Base-by-base conservation (phyloP, 2,329 filamentous ascomycete species). In the Fusarium pilosicola region DNA sequence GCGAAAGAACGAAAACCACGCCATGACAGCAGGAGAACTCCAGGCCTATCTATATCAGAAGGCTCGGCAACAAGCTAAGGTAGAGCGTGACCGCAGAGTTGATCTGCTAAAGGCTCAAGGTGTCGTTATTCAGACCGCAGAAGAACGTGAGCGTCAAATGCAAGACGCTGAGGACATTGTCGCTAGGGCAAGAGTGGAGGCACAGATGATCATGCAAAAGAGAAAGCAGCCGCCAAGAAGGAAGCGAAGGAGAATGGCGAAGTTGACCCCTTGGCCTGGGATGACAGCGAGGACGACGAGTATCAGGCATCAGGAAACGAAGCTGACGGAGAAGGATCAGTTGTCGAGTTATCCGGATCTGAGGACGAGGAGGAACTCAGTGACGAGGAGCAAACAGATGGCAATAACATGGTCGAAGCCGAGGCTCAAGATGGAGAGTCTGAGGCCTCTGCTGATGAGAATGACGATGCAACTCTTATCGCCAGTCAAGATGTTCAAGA, bases 101-200 rank as follows among this genome's bases (percentile, higher is more conserved):
- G 90, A 94, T 63, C 88, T 91, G 75, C 87, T 99, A 45, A 91
- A 89, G 77, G 91, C 92, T 17, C 94, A 93, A 81, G 96, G 96
- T 13, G 88, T 98, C 32, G 85, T 92, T 30, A 86, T 98, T 24
- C 92, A 95, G 80, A 97, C 94, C 1, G 90, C 92, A 5, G 96
- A 98, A 81, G 95, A 99, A 81, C 90, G 94, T 26, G 93, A 95
- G 79, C 89, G 90, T 39, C 93, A 97, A 80, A 90, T 94, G 81
- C 91, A 93, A 65, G 91, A 95, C 67, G 90, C 97, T 18, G 96
- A 98, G 76, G 93, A 98, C 78, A 88, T 98, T 68, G 89, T 98
- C 32, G 92, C 96, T 54, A 95, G 92, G 77, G 96, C 95, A 26
- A 88, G 95, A 65, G 87, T 91, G 70, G 94, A 98, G 79, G 95